Evolutionary conservation across 129 eudicot species (phyloP).

Genomic region (Silybum marianum): DNA sequence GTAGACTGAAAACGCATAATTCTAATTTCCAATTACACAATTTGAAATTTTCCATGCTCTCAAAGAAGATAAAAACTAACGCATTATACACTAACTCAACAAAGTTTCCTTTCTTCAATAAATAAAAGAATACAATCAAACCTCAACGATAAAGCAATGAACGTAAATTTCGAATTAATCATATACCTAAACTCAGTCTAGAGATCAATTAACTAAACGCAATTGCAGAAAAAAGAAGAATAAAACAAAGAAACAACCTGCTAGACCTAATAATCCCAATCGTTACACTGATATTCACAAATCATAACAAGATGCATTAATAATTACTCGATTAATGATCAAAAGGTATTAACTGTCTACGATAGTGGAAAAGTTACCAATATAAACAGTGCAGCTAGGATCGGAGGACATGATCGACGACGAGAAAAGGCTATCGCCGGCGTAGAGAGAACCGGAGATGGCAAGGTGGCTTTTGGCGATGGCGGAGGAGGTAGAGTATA

Average conservation of each 20-base stretch:
- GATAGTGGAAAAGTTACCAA: conserved; percentile 18
- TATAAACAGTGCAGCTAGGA: conserved; percentile 29
- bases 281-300: background rate
- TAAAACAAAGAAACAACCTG: background rate
- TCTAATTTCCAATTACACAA: background rate
- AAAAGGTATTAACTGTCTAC: background rate
- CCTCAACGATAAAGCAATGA: background rate
- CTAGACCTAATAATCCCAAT: background rate
- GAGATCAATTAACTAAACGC: background rate
- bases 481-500: background rate
- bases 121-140: background rate
- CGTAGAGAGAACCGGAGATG: background rate
- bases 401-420: conserved; percentile 32
- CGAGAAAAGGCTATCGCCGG: background rate
- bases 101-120: background rate
- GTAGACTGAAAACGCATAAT: too few relatives aligned
- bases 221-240: background rate
- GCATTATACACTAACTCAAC: background rate
- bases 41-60: background rate
- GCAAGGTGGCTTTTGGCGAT: background rate
- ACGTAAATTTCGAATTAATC: background rate
- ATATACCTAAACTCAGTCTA: background rate
- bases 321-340: background rate
- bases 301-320: background rate
- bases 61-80: background rate